Base-by-base conservation (phyloP, 2,329 filamentous ascomycete species). In the Clonostachys sp. region DNA sequence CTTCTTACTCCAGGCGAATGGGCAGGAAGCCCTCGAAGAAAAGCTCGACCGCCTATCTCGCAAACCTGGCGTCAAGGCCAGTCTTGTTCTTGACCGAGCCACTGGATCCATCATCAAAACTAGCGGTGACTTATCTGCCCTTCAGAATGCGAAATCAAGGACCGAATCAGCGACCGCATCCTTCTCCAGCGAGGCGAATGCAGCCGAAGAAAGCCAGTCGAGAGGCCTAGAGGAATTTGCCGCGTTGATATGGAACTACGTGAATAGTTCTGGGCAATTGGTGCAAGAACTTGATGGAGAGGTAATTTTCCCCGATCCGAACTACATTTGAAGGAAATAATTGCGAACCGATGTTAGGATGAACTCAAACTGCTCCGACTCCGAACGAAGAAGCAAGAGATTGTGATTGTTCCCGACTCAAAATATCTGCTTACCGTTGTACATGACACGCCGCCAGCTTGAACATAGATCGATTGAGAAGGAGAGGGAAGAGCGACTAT, bases 311-410 rank as follows among this genome's bases (percentile, higher is more conserved):
- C 10, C 5, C 6, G 13, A 2, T 12, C 20, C n/a, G 34, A 6
- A 18, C 34, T 18, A 12, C 20, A 41, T 3, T 14, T 3, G 12
- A 36, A 12, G 20, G 34, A 30, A 16, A 30, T 7, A 14, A 12
- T 38, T 7, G 33, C 40, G 10, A 13, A 20, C 5, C 6, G n/a
- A n/a, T 47, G 34, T 45, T 53, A 86, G 77, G 89, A 94, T 58
- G 88, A 91, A 61, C 67, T 91, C 52, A 90, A 85, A 67, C 72
- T 94, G 43, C 66, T 94, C 45, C 77, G 88, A 52, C 62, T 95
- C 53, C 79, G 89, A 54, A 92, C 88, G n/a, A 90, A 84, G 72
- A 91, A 88, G 65, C 87, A 91, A 57, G 89, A 95, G 65, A 70
- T 94, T 52, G 86, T 94, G 50, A 89, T 94, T 59, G 86, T 92